Percentiles rank a stretch among this genome's conserved stretches.
These are phyloP conservation scores for Udeniomyces megalosporus DNA, from an alignment of 768 basidiomycete genomes.

Conservation along the genomic window DNA sequence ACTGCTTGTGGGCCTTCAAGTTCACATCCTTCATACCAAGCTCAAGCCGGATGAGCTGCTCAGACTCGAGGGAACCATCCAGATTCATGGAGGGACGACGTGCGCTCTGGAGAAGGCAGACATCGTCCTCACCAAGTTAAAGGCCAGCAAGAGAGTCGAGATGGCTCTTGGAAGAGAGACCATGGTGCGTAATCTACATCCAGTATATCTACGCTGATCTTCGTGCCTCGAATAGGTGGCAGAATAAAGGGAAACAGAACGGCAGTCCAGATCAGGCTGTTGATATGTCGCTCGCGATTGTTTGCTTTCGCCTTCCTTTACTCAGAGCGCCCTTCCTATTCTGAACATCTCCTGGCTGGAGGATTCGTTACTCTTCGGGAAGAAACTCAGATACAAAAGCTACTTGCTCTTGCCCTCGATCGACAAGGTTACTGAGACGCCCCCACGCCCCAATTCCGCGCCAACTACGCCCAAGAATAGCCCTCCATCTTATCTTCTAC, in stretches of 20 bases:
- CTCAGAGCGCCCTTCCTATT: not conserved
- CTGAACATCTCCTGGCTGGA: not conserved
- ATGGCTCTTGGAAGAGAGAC: not conserved
- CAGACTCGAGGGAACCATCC: not conserved
- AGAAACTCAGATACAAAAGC: not conserved
- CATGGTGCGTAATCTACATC: slow-evolving; percentile 1
- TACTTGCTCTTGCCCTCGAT: too few relatives aligned
- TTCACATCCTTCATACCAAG: not conserved
- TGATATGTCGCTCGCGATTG: too few relatives aligned
- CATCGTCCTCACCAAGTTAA: not conserved
- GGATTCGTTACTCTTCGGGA: not conserved
- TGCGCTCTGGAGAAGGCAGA: not conserved
- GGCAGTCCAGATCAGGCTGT: not conserved
- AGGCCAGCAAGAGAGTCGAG: not conserved
- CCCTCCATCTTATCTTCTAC: not conserved
- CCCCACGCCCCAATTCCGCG: not conserved
- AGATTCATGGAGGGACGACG: not conserved
- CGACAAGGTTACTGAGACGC: not conserved
- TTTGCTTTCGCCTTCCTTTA: not conserved
- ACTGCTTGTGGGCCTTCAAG: too few relatives aligned
- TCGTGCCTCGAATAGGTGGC: too few relatives aligned
- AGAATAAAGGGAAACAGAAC: not conserved
- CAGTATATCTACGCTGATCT: too few relatives aligned
- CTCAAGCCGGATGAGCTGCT: not conserved
- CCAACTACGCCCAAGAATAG: not conserved